Evolutionary conservation across 495 filamentous ascomycete genomes (phyloP).

Genomic region (Parathielavia appendiculata): DNA sequence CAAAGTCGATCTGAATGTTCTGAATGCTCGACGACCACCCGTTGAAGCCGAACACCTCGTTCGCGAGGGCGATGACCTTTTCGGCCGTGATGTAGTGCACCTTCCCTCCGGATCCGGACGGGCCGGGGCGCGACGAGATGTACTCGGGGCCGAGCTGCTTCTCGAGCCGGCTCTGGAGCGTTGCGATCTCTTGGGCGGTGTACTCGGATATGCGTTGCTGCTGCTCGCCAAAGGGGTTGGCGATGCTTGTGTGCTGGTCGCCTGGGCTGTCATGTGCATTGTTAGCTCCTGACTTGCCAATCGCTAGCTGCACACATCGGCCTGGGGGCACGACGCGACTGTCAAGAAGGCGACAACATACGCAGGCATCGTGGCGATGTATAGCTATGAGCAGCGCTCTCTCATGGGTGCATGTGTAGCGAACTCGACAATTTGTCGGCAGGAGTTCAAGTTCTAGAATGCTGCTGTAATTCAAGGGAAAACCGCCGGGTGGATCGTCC

Average conservation of each 20-base stretch:
- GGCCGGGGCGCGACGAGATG: conserved; percentile 76
- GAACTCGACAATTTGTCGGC: not conserved
- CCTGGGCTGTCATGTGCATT: conserved; percentile 54
- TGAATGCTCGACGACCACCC: conserved; percentile 92
- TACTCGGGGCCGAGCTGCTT: conserved; percentile 97
- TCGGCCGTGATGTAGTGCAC: conserved; percentile 89
- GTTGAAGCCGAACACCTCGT: conserved; percentile 98
- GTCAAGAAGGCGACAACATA: conserved; percentile 26
- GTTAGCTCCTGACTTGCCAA: conserved; percentile 15
- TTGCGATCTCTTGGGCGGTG: conserved; percentile 85
- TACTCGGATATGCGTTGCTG: conserved; percentile 66
- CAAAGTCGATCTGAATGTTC: conserved; percentile 86
- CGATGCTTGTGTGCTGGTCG: conserved; percentile 61
- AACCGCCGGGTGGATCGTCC: too few species aligned
- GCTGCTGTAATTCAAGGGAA: too few species aligned
- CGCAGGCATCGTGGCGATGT: conserved; percentile 37
- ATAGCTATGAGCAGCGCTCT: not conserved
- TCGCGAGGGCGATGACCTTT: conserved; percentile 92
- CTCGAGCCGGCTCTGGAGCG: conserved; percentile 76
- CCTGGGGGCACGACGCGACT: not conserved
- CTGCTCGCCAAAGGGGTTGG: conserved; percentile 74
- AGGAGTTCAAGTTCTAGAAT: not conserved
- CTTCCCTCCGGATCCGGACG: conserved; percentile 72
- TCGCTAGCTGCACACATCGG: not conserved
- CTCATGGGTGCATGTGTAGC: conserved; percentile 2